Evolutionary conservation across 2,329 filamentous ascomycete species (phyloP).

Genomic region (Furcasterigmium furcatum): DNA sequence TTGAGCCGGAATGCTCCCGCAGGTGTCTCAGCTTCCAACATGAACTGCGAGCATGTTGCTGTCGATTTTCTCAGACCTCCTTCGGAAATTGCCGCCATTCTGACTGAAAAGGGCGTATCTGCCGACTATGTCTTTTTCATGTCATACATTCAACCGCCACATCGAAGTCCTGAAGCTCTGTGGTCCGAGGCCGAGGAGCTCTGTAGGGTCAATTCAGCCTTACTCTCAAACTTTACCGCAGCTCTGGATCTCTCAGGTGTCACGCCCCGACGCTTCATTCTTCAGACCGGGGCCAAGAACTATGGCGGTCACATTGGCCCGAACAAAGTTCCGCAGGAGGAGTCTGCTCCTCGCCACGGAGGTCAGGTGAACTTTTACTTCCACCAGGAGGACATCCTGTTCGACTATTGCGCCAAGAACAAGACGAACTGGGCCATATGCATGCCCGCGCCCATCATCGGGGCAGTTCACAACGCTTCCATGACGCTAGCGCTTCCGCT

Average conservation of each 20-base stretch:
- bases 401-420: slow-evolving; percentile 14
- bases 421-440: not conserved
- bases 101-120: not conserved
- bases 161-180: not conserved
- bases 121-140: slow-evolving; percentile 7
- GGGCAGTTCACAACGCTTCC: not conserved
- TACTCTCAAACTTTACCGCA: slow-evolving; percentile 44
- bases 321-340: slow-evolving; percentile 42
- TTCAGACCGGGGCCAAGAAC: slow-evolving; percentile 47
- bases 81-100: not conserved
- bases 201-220: slow-evolving; percentile 28
- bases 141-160: slow-evolving; percentile 5
- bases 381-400: slow-evolving; percentile 41
- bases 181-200: slow-evolving; percentile 16
- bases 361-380: slow-evolving; percentile 48
- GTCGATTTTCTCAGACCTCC: slow-evolving; percentile 3
- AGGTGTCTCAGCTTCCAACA: not conserved
- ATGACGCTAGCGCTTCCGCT: slow-evolving; percentile 4
- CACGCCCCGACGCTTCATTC: slow-evolving; percentile 41
- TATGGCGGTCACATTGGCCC: slow-evolving; percentile 49
- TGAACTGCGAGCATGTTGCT: slow-evolving; percentile 1
- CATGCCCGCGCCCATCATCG: slow-evolving; percentile 3
- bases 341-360: slow-evolving; percentile 35
- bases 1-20: not conserved
- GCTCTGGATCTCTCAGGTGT: slow-evolving; percentile 39